Evolutionary conservation across 1,284 basidiomycete genomes (phyloP).

Genomic region (Boletellus deceptivus): DNA sequence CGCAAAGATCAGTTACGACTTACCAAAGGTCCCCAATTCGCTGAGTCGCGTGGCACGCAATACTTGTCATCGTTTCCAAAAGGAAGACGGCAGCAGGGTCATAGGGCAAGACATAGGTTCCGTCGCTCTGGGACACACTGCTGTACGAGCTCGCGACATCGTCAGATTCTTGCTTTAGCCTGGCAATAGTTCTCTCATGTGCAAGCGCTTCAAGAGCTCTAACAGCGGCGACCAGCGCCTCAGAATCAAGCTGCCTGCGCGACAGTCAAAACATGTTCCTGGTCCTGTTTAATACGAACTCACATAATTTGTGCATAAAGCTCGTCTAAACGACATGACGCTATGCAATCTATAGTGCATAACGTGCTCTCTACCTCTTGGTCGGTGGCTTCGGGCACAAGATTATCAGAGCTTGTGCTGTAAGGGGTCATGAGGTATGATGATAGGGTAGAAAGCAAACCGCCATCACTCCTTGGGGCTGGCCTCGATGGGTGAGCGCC

Average conservation of each 20-base stretch:
- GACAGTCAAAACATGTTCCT: conserved; percentile 8
- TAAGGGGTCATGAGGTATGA: conserved; percentile 98
- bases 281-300: conserved; percentile 33
- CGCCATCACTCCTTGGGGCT: conserved; percentile 75
- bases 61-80: conserved; percentile 90
- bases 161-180: conserved; percentile 65
- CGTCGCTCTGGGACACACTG: conserved; percentile 41
- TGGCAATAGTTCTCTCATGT: conserved; percentile 80
- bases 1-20: conserved; percentile 21
- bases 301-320: conserved; percentile 91
- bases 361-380: conserved; percentile 93
- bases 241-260: conserved; percentile 68
- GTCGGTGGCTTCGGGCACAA: conserved; percentile 81
- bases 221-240: conserved; percentile 79
- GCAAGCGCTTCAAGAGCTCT: conserved; percentile 88
- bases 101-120: conserved; percentile 68
- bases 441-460: conserved; percentile 90
- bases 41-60: conserved; percentile 73
- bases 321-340: conserved; percentile 91
- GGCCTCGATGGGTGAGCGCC: conserved; percentile 68
- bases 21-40: conserved; percentile 88
- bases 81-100: conserved; percentile 94
- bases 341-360: conserved; percentile 93
- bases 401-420: conserved; percentile 62
- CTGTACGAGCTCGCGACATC: conserved; percentile 40